Base-by-base conservation (phyloP, 805 yeast species). In the Cyberlindnera xylosilytica region DNA sequence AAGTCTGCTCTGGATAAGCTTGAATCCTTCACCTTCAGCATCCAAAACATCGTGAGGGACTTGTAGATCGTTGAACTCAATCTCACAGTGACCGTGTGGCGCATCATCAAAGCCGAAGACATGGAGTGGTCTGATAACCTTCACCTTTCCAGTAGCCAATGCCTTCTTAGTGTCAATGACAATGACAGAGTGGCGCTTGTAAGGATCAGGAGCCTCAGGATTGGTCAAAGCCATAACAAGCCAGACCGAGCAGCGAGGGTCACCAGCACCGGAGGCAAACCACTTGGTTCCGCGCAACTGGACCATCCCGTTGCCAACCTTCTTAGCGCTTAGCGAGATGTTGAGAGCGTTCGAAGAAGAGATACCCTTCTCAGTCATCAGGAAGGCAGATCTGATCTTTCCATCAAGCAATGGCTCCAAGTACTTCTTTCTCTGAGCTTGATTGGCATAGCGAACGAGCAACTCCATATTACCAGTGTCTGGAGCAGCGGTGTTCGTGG, bases 221-320 rank as follows among this genome's bases (percentile, higher is more conserved):
- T 45, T 49, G 3, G 63, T 62, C 30, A 58, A 36, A 2, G 62
- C 64, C 56, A 61, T 54, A 4, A 50, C 37, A 8, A 62, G 39
- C 66, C 66, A 62, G 1, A 64, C 65, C 2, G 55, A 53, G 58
- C 80, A 73, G 41, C 83, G 69, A 20, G 83, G 84, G 56, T 79
- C 85, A 20, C 83, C 84, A 29, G 83, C 84, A 22, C 85, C 85
- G 0, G 83, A 76, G 3, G 83, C 80, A 71, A 80, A 79, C 86
- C 86, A 80, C 57, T 81, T 81, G 41, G 76, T 69, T 6, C 86
- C 86, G 47, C 76, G 75, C 36, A 81, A 50, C 2, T 78, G 73
- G 39, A 68, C 75, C 29, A 61, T 51, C 17, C 46, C 47, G 12
- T 72, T 68, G 3, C 76, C 81, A 13, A 56, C 59, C 5, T 54